These are phyloP conservation scores for Paramyrothecium sp. DNA, from an alignment of 2,329 filamentous ascomycete genomes.

Conservation along the genomic window DNA sequence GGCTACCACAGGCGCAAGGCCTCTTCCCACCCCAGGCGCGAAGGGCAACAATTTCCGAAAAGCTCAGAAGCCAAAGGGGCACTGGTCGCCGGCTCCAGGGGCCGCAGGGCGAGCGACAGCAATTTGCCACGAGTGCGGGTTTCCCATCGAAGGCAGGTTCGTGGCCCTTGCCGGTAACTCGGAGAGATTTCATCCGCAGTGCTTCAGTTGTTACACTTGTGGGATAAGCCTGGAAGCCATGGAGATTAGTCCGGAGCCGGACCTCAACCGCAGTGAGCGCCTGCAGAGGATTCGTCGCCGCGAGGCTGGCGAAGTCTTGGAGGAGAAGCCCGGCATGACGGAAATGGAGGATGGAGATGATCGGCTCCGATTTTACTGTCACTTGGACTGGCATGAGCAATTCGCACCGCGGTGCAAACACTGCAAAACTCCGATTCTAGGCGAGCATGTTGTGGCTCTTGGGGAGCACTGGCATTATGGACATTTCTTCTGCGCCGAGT, in stretches of 20 bases:
- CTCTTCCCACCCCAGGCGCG: constrained; percentile 45
- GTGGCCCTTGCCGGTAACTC: constrained; percentile 73
- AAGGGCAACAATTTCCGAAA: constrained; percentile 28
- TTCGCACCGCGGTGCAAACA: constrained; percentile 93
- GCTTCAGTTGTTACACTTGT: constrained; percentile 88
- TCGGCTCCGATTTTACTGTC: constrained; percentile 85
- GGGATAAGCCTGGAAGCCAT: constrained; percentile 88
- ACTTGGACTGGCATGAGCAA: constrained; percentile 96
- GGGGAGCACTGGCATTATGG: constrained; percentile 96
- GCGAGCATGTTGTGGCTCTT: constrained; percentile 89
- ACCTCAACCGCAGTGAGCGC: constrained; percentile 66
- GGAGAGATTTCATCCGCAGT: constrained; percentile 86
- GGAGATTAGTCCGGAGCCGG: constrained; percentile 92
- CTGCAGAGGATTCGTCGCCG: constrained; percentile 70
- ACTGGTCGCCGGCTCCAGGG: constrained; percentile 58
- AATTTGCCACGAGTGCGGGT: constrained; percentile 78
- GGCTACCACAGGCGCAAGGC: constrained; percentile 19
- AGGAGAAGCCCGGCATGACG: constrained; percentile 62
- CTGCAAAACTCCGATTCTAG: constrained; percentile 94
- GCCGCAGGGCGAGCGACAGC: constrained; percentile 57
- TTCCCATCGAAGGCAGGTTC: constrained; percentile 86
- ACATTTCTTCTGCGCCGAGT: constrained; percentile 99
- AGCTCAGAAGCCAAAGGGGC: constrained; percentile 43
- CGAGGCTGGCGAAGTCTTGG: constrained; percentile 53
- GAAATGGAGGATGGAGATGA: constrained; percentile 71